Conservation (phyloP, 106 monocot species). For the Phalaenopsis equestris region DNA sequence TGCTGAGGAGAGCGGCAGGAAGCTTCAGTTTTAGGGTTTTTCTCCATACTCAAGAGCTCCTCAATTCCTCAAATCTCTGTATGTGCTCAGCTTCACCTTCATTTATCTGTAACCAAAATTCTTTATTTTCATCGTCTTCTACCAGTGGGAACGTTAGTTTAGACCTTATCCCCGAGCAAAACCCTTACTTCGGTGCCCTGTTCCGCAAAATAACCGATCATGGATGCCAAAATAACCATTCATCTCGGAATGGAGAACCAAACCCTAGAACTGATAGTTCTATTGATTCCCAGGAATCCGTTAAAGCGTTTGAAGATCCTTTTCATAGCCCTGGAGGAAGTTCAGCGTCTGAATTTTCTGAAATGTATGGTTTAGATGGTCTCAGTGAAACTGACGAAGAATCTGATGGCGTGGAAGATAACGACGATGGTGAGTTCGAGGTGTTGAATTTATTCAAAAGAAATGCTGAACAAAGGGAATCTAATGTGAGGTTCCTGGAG, state of each 20-base stretch:
- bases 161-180: neutral
- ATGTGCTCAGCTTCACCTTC: neutral
- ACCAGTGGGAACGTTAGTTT: neutral
- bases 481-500: constrained; percentile 6
- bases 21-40: constrained; percentile 6
- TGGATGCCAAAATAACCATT: neutral
- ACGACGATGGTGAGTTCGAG: constrained; percentile 9
- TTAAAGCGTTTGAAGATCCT: neutral
- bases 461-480: neutral
- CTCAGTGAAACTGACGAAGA: constrained; percentile 13
- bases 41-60: neutral
- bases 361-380: constrained; percentile 9
- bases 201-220: no score
- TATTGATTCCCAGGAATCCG: neutral
- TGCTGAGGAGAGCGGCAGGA: constrained; percentile 12
- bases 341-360: constrained; percentile 3
- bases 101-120: neutral
- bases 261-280: neutral
- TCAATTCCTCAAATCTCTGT: neutral
- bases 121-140: neutral
- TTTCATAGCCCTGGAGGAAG: neutral
- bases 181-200: neutral
- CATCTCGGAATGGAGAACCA: neutral
- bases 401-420: constrained; percentile 7
- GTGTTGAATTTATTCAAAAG: constrained; percentile 19